phyloP scores from a whole-genome alignment of 345 rosid genomes.

The Physaria fendleri region DNA sequence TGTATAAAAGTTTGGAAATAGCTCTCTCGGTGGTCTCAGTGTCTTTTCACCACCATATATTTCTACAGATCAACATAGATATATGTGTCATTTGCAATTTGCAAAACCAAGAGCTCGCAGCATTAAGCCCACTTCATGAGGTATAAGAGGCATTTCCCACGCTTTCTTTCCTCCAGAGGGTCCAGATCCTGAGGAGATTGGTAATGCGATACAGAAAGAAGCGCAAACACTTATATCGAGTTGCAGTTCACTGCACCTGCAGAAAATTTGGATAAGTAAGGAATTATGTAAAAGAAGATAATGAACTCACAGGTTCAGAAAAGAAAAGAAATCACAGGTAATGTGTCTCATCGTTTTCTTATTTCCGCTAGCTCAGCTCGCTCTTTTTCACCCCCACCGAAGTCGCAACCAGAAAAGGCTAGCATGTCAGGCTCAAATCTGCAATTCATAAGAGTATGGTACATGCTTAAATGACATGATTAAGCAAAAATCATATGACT shows the following conservation, averaged over 20 bases:
- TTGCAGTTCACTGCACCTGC: background rate
- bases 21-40: conserved; percentile 68
- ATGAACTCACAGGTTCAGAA: conserved; percentile 81
- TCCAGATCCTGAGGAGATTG: conserved; percentile 58
- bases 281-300: background rate
- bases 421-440: conserved; percentile 99
- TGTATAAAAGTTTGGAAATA: conserved; percentile 91
- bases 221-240: background rate
- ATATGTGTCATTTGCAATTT: conserved; percentile 69
- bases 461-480: background rate
- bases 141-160: conserved; percentile 95
- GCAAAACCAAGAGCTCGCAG: conserved; percentile 89
- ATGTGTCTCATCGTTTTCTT: conserved; percentile 93
- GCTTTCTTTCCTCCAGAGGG: conserved; percentile 76
- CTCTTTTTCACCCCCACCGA: conserved; percentile 99
- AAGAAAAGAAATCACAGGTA: conserved; percentile 79
- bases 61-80: conserved; percentile 94
- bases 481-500: background rate
- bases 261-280: background rate
- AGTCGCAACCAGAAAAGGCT: conserved; percentile 98
- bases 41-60: conserved; percentile 96
- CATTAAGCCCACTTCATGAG: conserved; percentile 96
- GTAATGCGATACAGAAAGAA: conserved; percentile 3
- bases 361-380: conserved; percentile 80
- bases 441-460: conserved; percentile 9